Base-by-base conservation (phyloP, 352 stramenopile genomes). In the Pythium angustatum region DNA sequence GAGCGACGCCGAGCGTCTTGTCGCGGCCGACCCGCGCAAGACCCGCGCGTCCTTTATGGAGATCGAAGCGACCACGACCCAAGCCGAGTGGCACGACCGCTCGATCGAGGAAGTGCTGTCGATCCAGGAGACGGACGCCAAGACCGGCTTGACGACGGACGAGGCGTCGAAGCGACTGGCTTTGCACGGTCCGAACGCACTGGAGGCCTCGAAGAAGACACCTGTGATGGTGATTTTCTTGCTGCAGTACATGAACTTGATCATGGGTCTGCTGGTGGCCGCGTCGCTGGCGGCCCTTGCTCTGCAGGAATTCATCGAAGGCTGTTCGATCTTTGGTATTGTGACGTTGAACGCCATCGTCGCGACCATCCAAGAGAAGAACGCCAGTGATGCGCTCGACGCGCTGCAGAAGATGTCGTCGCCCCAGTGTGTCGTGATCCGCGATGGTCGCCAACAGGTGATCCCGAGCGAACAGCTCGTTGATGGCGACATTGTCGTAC, bases 161-260 rank as follows among this genome's bases (percentile, higher is more conserved):
- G 61, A 68, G 12, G 83, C 77, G 2, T 9, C 28, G 17, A 58
- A 73, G 62, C 71, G 81, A 28, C 74, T 90, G 31, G 59, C 61
- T 10, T 7, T 71, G 31, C 61, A 87, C 44, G 81, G 79, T 8
- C 64, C 62, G 7, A 91, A 91, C 48, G 66, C 69, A 44, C 58
- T 91, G 1, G 71, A 85, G 57, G 69, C 73, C n/a, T 78, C 84
- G 28, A 84, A 79, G 65, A 83, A 82, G 62, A 72, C 71, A 1
- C 78, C 81, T 1, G 47, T 89, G 28, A 66, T 77, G 49, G 59
- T 88, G 53, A 81, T 89, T 43, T 92, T 92, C 66, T 51, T 90
- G 48, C 59, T 92, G 48, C 83, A 92, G 67, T 90, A 89, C 66
- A 82, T 76, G 33, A 92, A 90, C 66, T 63, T 92, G 44, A 92